Conservation (phyloP, 305 asterid genomes). For the Solanum hybrid region DNA sequence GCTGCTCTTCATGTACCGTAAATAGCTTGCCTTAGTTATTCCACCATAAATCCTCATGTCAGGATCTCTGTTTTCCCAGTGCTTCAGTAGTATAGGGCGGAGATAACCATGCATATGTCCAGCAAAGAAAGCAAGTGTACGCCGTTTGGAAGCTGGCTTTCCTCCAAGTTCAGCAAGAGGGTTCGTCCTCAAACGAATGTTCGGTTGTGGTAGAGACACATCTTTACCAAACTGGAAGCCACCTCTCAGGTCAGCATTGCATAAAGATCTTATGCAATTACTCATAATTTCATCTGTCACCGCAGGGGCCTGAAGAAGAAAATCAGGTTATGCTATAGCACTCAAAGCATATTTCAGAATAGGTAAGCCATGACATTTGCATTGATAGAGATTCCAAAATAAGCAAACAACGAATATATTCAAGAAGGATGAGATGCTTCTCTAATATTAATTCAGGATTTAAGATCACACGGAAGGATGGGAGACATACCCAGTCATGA, state of each 20-base stretch:
- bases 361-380: not conserved
- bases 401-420: not conserved
- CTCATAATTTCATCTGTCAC: conserved; percentile 38
- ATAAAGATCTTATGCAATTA: conserved; percentile 49
- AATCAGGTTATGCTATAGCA: not conserved
- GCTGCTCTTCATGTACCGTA: conserved; percentile 76
- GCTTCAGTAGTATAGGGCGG: conserved; percentile 41
- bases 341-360: not conserved
- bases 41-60: conserved; percentile 58
- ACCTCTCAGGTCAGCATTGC: conserved; percentile 52
- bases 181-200: conserved; percentile 20
- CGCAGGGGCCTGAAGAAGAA: conserved; percentile 40
- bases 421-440: not conserved
- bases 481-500: conserved; percentile 78
- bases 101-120: conserved; percentile 72
- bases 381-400: not conserved
- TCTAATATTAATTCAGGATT: not conserved
- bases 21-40: conserved; percentile 40
- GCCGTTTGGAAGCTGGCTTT: conserved; percentile 41
- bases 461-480: not conserved
- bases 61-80: conserved; percentile 73
- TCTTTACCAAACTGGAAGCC: conserved; percentile 62
- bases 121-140: conserved; percentile 65
- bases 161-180: conserved; percentile 58
- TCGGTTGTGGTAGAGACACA: conserved; percentile 55